Conservation (phyloP, 495 filamentous ascomycete genomes). For the Sphaerosporella brunnea region DNA sequence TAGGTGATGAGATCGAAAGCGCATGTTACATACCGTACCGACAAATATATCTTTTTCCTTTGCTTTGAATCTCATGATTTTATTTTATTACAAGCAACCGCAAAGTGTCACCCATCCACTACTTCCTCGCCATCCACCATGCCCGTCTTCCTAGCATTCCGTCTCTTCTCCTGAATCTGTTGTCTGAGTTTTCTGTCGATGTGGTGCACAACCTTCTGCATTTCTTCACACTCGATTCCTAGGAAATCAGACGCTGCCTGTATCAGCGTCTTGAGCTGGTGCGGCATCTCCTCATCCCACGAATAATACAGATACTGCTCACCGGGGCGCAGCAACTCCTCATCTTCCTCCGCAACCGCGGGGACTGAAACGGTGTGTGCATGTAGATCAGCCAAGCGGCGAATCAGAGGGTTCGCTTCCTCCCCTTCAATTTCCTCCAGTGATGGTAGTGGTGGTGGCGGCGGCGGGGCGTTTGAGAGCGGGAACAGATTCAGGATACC, state of each 20-base stretch:
- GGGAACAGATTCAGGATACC: slow-evolving; percentile 34
- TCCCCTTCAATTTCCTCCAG: background rate
- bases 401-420: slow-evolving; percentile 10
- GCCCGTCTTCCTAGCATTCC: slow-evolving; percentile 26
- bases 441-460: slow-evolving; percentile 10
- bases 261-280: slow-evolving; percentile 20
- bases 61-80: too few species aligned
- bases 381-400: slow-evolving; percentile 8
- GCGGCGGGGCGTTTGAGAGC: background rate
- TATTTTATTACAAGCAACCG: too few species aligned
- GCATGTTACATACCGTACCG: too few species aligned
- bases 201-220: slow-evolving; percentile 34
- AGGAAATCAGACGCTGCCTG: slow-evolving; percentile 27
- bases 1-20: too few species aligned
- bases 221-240: slow-evolving; percentile 28
- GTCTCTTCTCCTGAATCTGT: slow-evolving; percentile 24
- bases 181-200: slow-evolving; percentile 36
- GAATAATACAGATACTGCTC: slow-evolving; percentile 24
- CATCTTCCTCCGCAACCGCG: slow-evolving; percentile 4
- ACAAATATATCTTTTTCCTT: too few species aligned
- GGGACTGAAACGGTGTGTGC: slow-evolving; percentile 13
- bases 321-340: slow-evolving; percentile 14
- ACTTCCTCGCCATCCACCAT: slow-evolving; percentile 13
- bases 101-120: background rate
- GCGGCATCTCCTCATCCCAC: slow-evolving; percentile 9